Evolutionary conservation across 1,284 basidiomycete genomes (phyloP).

Genomic region (Laetiporus sulphureus): DNA sequence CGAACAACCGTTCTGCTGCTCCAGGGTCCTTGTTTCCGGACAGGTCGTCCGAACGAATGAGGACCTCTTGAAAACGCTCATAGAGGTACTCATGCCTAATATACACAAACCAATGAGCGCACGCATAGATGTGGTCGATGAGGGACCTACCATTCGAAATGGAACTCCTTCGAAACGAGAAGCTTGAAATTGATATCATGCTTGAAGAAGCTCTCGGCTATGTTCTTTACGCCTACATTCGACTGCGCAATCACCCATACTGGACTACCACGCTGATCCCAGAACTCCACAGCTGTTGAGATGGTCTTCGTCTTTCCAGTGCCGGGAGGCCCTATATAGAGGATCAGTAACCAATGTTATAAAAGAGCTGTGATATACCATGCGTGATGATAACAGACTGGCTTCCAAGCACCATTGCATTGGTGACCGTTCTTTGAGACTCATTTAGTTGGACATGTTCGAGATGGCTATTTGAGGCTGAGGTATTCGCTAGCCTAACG

Average conservation of each 20-base stretch:
- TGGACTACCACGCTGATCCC: neutral
- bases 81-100: conserved; percentile 70
- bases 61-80: conserved; percentile 26
- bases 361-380: too few species aligned
- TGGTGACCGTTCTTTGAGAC: conserved; percentile 2
- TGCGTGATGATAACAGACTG: conserved; percentile 8
- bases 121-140: neutral
- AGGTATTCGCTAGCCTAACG: too few species aligned
- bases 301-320: conserved; percentile 32
- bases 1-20: conserved; percentile 5
- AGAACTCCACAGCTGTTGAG: conserved; percentile 18
- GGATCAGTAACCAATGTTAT: neutral
- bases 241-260: conserved; percentile 30
- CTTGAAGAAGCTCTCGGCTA: conserved; percentile 38
- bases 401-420: neutral
- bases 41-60: conserved; percentile 51
- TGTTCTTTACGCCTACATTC: conserved; percentile 44
- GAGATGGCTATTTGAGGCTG: too few species aligned
- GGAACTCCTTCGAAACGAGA: conserved; percentile 47
- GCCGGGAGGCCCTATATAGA: conserved; percentile 11
- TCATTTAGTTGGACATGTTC: conserved; percentile 1
- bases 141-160: conserved; percentile 45
- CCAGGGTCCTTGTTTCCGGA: neutral
- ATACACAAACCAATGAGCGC: conserved; percentile 5
- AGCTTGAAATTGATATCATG: conserved; percentile 29